These are phyloP conservation scores for Cladobotryum mycophilum DNA, from an alignment of 2,329 filamentous ascomycete species.

Conservation along the genomic window DNA sequence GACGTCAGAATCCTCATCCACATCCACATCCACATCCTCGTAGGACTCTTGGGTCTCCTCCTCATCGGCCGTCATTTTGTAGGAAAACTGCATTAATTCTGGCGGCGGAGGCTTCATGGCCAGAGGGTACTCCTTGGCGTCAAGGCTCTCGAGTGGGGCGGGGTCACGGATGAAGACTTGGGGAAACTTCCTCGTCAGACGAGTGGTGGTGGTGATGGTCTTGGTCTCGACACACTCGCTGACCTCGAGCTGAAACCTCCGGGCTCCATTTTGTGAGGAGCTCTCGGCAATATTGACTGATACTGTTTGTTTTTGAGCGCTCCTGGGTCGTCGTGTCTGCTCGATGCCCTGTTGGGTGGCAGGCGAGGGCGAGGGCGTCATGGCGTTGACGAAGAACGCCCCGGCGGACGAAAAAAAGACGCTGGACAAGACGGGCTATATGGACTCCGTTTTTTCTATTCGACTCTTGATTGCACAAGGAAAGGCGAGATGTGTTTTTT, in stretches of 20 bases:
- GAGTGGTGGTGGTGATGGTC: constrained; percentile 84
- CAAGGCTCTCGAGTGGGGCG: constrained; percentile 62
- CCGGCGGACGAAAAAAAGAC: constrained; percentile 9
- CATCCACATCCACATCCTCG: constrained; percentile 12
- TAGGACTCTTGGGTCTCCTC: constrained; percentile 20
- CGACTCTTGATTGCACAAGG: too few relatives aligned
- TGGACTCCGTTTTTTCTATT: neutral
- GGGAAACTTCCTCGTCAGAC: constrained; percentile 77
- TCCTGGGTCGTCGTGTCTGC: constrained; percentile 25
- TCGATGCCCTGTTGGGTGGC: constrained; percentile 34
- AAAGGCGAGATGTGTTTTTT: too few relatives aligned
- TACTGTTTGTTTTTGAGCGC: constrained; percentile 36
- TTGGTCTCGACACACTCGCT: constrained; percentile 62
- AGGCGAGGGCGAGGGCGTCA: constrained; percentile 32
- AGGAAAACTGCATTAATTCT: constrained; percentile 69
- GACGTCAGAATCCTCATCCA: constrained; percentile 3
- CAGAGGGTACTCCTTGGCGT: constrained; percentile 85
- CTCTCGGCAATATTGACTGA: constrained; percentile 43
- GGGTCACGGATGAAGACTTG: constrained; percentile 75
- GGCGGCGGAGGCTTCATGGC: constrained; percentile 76
- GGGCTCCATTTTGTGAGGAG: constrained; percentile 27
- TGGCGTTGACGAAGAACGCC: constrained; percentile 19
- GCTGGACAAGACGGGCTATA: neutral
- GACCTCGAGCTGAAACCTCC: constrained; percentile 49
- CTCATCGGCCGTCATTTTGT: constrained; percentile 43